Conservation (phyloP, 1,284 basidiomycete species). For the Coniophora puteana region DNA sequence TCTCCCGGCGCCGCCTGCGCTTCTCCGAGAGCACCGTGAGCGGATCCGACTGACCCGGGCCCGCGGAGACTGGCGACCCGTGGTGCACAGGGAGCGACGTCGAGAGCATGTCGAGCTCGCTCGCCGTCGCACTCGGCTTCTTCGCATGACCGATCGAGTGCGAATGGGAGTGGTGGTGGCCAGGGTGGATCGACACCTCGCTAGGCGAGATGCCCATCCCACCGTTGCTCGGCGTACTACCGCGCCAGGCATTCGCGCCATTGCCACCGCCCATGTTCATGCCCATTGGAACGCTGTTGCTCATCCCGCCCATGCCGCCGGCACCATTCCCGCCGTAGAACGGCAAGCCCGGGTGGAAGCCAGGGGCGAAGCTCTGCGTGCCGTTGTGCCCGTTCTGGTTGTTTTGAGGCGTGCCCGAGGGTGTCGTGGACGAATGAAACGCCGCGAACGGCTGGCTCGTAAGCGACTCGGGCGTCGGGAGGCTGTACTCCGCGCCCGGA, state of each 20-base stretch:
- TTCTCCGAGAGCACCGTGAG: conserved; percentile 68
- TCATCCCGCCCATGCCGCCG: conserved; percentile 7
- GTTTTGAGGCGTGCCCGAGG: too few species aligned
- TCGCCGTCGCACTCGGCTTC: too few species aligned
- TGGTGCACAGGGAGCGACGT: conserved; percentile 11
- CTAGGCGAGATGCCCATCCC: conserved; percentile 30
- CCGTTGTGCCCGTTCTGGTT: conserved; percentile 5
- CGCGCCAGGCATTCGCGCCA: too few species aligned
- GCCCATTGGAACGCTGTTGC: conserved; percentile 3
- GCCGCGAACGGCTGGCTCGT: conserved; percentile 26
- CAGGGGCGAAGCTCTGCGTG: conserved; percentile 12
- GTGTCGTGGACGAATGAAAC: conserved; percentile 9
- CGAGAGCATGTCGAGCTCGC: conserved; percentile 12
- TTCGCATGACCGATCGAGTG: too few species aligned
- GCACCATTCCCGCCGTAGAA: too few species aligned
- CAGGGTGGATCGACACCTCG: conserved; percentile 24
- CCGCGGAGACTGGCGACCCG: conserved; percentile 10
- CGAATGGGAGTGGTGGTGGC: too few species aligned
- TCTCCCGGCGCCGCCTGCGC: conserved; percentile 72
- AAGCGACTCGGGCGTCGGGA: conserved; percentile 30
- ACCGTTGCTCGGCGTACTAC: conserved; percentile 10
- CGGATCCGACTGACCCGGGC: background rate
- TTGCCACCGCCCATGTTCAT: conserved; percentile 3
- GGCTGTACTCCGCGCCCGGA: conserved; percentile 26
- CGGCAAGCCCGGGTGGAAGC: conserved; percentile 20